Base-by-base conservation (phyloP, 805 yeast species). In the Pichia thaimueangensis region DNA sequence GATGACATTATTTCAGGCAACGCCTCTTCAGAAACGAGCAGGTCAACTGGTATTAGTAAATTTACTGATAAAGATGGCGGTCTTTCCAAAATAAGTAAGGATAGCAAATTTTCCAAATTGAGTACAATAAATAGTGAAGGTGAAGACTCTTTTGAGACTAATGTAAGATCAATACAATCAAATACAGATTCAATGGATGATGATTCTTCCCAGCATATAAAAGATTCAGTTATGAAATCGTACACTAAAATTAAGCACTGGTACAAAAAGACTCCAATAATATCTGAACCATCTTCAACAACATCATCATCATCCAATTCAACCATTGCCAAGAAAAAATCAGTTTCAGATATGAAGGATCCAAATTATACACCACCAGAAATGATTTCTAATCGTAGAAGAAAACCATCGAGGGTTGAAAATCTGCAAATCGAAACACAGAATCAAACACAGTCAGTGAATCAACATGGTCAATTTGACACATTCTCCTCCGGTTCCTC, bases 231-330 rank as follows among this genome's bases (percentile, higher is more conserved):
- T 13, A 55, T 73, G 5, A 63, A 59, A 34, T 71, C 86, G 0
- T 61, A 80, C 36, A 73, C 69, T 45, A 82, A 77, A 52, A 58
- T 84, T 7, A 85, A 84, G 1, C 79, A 74, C 47, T 81, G 91
- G 86, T 83, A 83, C 51, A 70, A 69, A 41, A 76, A 70, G 28
- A 73, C 73, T 42, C 73, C 49, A 15, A 11, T 41, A 9, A 13
- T 3, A 15, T 19, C 36, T 16, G 36, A 25, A 8, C 11, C 35
- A 13, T 23, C 30, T 30, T 10, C 34, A 21, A 17, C 45, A 16
- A 20, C 32, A 8, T 21, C 37, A 12, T 3, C 32, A 8, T n/a
- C 17, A 12, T 30, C 7, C 13, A 29, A 36, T 20, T 9, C 39
- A 7, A 27, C 33, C 3, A 23, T 28, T 10, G 12, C 42, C 15